Conservation (phyloP, 768 basidiomycete species). For the Podaxis sp. region DNA sequence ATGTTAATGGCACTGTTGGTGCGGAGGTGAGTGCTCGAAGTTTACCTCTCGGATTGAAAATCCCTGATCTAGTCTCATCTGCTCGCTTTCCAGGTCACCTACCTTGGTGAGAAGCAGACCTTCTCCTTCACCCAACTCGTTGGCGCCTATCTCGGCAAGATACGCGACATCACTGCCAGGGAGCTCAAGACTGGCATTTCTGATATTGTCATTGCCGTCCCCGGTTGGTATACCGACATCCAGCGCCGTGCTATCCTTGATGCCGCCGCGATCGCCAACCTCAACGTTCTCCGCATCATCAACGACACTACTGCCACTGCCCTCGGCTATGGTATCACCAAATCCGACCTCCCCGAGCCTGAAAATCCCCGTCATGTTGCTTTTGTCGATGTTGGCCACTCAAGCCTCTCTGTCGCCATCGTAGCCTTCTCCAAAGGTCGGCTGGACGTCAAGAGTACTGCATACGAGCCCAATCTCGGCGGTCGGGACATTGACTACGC, state of each 20-base stretch:
- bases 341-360: conserved; percentile 87
- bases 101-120: conserved; percentile 73
- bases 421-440: conserved; percentile 95
- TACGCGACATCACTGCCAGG: conserved; percentile 79
- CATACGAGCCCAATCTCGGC: conserved; percentile 91
- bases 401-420: conserved; percentile 81
- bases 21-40: conserved; percentile 61
- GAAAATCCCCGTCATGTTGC: conserved; percentile 84
- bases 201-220: conserved; percentile 94
- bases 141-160: conserved; percentile 87
- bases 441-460: conserved; percentile 80
- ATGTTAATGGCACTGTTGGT: conserved; percentile 81
- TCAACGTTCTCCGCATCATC: conserved; percentile 92
- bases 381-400: conserved; percentile 96
- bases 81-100: conserved; percentile 63
- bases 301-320: conserved; percentile 97
- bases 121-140: conserved; percentile 91
- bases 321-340: conserved; percentile 98
- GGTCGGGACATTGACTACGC: conserved; percentile 96
- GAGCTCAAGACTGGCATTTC: conserved; percentile 87
- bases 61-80: conserved; percentile 3
- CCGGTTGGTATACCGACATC: conserved; percentile 94
- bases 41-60: not conserved
- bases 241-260: conserved; percentile 90
- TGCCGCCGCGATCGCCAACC: conserved; percentile 84